phyloP scores from a whole-genome alignment of 352 stramenopile genomes.

The Phytophthora pinifolia region DNA sequence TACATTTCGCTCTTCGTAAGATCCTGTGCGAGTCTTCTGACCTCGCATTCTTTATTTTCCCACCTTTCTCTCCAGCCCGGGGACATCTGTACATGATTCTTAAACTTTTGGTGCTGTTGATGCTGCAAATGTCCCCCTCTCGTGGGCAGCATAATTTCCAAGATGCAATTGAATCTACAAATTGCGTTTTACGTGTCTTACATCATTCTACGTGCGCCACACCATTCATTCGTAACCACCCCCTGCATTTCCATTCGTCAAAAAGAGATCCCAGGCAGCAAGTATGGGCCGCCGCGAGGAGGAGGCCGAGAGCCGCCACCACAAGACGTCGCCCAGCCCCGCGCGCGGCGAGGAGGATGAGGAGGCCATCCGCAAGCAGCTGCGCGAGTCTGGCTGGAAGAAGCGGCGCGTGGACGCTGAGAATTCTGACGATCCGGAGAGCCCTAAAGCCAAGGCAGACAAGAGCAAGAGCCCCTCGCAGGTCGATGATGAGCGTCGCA shows the following conservation, averaged over 20 bases:
- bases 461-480: conserved; percentile 26
- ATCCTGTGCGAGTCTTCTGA: too few relatives aligned
- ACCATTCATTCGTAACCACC: neutral
- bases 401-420: conserved; percentile 41
- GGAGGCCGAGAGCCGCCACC: conserved; percentile 22
- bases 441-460: conserved; percentile 27
- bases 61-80: too few relatives aligned
- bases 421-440: conserved; percentile 24
- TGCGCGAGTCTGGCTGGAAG: conserved; percentile 70
- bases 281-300: conserved; percentile 32
- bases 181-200: too few relatives aligned
- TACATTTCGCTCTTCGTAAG: too few relatives aligned
- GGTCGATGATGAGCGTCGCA: conserved; percentile 22
- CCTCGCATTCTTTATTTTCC: too few relatives aligned
- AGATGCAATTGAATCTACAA: too few relatives aligned
- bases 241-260: neutral
- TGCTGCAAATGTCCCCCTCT: too few relatives aligned
- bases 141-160: too few relatives aligned
- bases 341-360: conserved; percentile 43
- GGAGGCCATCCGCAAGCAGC: conserved; percentile 69
- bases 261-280: conserved; percentile 7
- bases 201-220: neutral
- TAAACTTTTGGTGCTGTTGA: too few relatives aligned
- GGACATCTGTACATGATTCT: too few relatives aligned
- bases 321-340: conserved; percentile 20